Conservation (phyloP, 2,329 filamentous ascomycete genomes). For the Talaromyces amestolkiae region DNA sequence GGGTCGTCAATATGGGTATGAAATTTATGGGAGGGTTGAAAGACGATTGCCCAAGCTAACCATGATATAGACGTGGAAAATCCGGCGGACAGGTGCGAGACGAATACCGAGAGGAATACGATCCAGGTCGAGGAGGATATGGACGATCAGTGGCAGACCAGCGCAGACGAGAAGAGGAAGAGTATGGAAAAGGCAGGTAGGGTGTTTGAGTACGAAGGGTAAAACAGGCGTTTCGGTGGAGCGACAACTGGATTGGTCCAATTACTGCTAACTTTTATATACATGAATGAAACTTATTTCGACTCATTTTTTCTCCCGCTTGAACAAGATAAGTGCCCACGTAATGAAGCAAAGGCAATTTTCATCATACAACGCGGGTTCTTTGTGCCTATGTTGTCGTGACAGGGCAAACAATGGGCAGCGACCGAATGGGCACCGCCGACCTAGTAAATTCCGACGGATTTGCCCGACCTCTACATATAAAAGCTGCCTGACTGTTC, state of each 20-base stretch:
- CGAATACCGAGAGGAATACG: constrained; percentile 95
- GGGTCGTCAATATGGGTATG: constrained; percentile 84
- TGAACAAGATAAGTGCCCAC: not conserved
- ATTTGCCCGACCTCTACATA: not conserved
- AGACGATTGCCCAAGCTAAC: constrained; percentile 21
- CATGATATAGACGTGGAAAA: constrained; percentile 66
- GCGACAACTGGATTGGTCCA: constrained; percentile 20
- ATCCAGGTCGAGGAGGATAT: constrained; percentile 87
- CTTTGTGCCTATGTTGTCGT: not conserved
- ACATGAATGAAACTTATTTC: not conserved
- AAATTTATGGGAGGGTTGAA: too few relatives aligned
- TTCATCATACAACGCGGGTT: not conserved
- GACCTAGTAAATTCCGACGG: not conserved
- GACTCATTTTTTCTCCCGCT: not conserved
- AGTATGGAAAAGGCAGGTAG: constrained; percentile 58
- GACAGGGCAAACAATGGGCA: not conserved
- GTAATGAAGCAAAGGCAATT: not conserved
- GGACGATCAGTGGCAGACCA: constrained; percentile 74
- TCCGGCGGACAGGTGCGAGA: constrained; percentile 95
- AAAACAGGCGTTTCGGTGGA: constrained; percentile 34
- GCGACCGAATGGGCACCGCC: not conserved
- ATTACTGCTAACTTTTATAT: constrained; percentile 18
- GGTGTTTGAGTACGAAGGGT: constrained; percentile 23
- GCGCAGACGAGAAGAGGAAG: constrained; percentile 56
- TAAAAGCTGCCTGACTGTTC: not conserved